phyloP scores from a whole-genome alignment of 768 basidiomycete species.

The Mycena pura region DNA sequence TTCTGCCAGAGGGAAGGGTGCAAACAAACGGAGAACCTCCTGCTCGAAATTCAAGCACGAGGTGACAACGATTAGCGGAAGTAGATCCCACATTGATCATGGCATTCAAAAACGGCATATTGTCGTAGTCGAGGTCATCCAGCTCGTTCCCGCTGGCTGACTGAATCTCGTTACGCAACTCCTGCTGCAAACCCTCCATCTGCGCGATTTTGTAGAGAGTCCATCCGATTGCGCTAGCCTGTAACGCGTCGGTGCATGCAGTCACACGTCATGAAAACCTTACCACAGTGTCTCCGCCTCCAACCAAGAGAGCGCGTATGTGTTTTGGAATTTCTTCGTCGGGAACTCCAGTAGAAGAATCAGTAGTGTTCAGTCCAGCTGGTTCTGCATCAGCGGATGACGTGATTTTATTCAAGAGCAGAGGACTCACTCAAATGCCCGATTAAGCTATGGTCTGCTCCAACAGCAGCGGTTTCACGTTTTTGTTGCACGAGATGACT shows the following conservation, averaged over 20 bases:
- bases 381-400: background rate
- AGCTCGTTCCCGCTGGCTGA: background rate
- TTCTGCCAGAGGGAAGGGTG: background rate
- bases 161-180: background rate
- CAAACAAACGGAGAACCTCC: background rate
- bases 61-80: background rate
- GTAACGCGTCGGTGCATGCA: background rate
- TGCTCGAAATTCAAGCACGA: background rate
- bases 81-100: background rate
- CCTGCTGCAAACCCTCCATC: background rate
- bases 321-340: constrained; percentile 3
- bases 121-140: background rate
- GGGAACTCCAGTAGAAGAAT: background rate
- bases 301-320: background rate
- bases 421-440: background rate
- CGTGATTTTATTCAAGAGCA: too few relatives aligned
- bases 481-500: background rate
- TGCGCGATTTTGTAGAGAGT: background rate
- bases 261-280: background rate
- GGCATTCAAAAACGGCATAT: background rate
- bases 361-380: background rate
- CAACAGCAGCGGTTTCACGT: background rate
- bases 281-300: background rate
- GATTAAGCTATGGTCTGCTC: background rate
- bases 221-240: background rate